A percentile compares a stretch with the other conserved stretches of the same genome.
Evolutionary conservation across 495 filamentous ascomycete species (phyloP).

Genomic region (Mytilinidion resinicola): DNA sequence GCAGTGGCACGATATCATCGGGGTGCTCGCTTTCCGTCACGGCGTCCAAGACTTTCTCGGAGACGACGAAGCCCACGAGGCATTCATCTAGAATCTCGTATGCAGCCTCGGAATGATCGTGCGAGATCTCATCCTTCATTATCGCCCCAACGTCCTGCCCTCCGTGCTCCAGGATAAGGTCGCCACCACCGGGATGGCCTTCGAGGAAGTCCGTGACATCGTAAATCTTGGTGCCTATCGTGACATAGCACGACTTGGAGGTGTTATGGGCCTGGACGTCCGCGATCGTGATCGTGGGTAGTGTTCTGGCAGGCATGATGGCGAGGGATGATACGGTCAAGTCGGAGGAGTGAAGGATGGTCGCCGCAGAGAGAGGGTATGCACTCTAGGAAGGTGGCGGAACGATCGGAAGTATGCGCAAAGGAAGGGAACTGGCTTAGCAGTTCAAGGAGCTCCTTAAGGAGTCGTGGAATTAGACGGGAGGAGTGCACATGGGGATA

Average conservation of each 20-base stretch:
- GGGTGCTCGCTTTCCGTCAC: conserved; percentile 42
- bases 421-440: not conserved
- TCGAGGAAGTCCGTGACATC: conserved; percentile 86
- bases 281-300: conserved; percentile 70
- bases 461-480: no score
- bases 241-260: conserved; percentile 85
- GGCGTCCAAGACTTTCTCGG: conserved; percentile 42
- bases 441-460: no score
- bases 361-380: not conserved
- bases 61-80: conserved; percentile 69
- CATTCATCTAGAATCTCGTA: conserved; percentile 87
- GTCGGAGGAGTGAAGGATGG: conserved; percentile 34
- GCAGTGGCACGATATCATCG: conserved; percentile 43
- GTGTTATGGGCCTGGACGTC: conserved; percentile 79
- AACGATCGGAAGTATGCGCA: conserved; percentile 1
- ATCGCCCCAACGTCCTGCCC: conserved; percentile 82
- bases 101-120: conserved; percentile 79
- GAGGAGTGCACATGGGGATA: no score
- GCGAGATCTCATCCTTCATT: conserved; percentile 75
- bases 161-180: conserved; percentile 82
- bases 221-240: conserved; percentile 82
- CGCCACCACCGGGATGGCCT: conserved; percentile 84
- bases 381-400: not conserved
- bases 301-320: conserved; percentile 43
- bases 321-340: not conserved